Percentiles rank a stretch among this genome's conserved stretches.
Conservation (phyloP, 371 early-diverging fungal species). For the Chytridium lagenaria region DNA sequence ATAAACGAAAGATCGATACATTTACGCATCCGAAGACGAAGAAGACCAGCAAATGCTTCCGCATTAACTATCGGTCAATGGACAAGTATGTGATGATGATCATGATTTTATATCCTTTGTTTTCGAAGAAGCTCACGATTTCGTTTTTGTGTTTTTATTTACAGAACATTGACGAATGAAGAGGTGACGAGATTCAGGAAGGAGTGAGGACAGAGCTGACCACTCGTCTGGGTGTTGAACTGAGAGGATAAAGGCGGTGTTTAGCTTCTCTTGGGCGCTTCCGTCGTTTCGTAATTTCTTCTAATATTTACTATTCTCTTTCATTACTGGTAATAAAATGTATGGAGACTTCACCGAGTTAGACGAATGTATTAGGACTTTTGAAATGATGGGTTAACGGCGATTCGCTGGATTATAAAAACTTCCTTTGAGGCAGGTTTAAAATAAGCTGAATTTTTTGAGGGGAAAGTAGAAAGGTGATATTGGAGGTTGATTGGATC, state of each 20-base stretch:
- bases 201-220: slow-evolving; percentile 72
- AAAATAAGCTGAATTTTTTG: no score
- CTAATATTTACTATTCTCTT: no score
- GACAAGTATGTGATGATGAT: slow-evolving; percentile 59
- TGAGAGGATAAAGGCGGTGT: slow-evolving; percentile 68
- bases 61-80: slow-evolving; percentile 89
- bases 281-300: no score
- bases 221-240: slow-evolving; percentile 71
- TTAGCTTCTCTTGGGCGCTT: no score
- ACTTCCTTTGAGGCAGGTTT: no score
- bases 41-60: slow-evolving; percentile 82
- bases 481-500: no score
- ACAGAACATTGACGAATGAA: slow-evolving; percentile 88
- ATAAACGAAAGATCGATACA: slow-evolving; percentile 73
- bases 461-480: no score
- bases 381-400: no score
- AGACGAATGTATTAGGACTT: no score
- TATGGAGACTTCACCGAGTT: no score
- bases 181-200: slow-evolving; percentile 90
- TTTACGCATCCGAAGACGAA: slow-evolving; percentile 88
- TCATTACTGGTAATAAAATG: no score
- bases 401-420: no score
- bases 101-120: slow-evolving; percentile 13
- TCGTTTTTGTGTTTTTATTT: background rate
- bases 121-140: slow-evolving; percentile 3